Conservation (phyloP, 140 eudicot genomes). For the Bidens hawaiensis region DNA sequence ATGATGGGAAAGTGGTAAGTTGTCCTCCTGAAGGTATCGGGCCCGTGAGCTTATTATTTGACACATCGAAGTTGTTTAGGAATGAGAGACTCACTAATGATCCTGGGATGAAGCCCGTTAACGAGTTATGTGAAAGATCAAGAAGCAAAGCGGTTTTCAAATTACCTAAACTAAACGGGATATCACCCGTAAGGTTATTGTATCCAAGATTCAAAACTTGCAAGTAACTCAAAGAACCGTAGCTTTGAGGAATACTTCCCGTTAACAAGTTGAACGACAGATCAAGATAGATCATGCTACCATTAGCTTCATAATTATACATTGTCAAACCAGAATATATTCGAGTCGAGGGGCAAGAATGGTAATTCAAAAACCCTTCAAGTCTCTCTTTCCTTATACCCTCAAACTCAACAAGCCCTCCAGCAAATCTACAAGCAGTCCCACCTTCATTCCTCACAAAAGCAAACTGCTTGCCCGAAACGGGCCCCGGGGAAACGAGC, state of each 20-base stretch:
- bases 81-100: slow-evolving; percentile 80
- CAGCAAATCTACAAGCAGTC: slow-evolving; percentile 82
- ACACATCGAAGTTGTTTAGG: slow-evolving; percentile 82
- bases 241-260: slow-evolving; percentile 54
- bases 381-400: slow-evolving; percentile 67
- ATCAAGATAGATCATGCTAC: slow-evolving; percentile 84
- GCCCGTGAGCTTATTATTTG: slow-evolving; percentile 79
- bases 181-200: slow-evolving; percentile 59
- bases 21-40: slow-evolving; percentile 81
- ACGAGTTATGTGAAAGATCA: slow-evolving; percentile 65
- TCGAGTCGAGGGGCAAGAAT: slow-evolving; percentile 72
- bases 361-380: slow-evolving; percentile 64
- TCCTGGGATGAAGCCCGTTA: slow-evolving; percentile 72
- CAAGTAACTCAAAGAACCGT: slow-evolving; percentile 61
- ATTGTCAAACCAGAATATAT: slow-evolving; percentile 69
- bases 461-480: slow-evolving; percentile 82
- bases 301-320: slow-evolving; percentile 62
- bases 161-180: slow-evolving; percentile 69
- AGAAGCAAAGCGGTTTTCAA: slow-evolving; percentile 60
- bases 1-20: slow-evolving; percentile 75
- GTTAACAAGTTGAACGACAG: slow-evolving; percentile 66
- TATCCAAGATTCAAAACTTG: slow-evolving; percentile 74
- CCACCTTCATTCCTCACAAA: slow-evolving; percentile 91
- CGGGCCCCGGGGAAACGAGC: slow-evolving; percentile 64
- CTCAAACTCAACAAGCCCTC: slow-evolving; percentile 78